Base-by-base conservation (phyloP, 164 flowering plant genomes). In the Santalum album region DNA sequence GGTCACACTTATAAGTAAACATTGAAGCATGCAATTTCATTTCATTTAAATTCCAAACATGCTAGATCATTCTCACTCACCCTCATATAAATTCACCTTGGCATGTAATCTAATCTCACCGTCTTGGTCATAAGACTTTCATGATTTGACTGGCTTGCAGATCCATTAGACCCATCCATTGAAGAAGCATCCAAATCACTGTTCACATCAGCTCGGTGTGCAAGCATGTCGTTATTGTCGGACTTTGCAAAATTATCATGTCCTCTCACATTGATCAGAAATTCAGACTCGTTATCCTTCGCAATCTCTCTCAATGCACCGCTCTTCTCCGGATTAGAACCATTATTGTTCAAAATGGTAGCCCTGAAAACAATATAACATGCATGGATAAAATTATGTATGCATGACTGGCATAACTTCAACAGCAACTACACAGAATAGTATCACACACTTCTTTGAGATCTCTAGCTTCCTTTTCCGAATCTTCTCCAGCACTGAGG, bases 401-500 rank as follows among this genome's bases (percentile, higher is more conserved):
- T 26, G n/a, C 11, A 40, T 16, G 6, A 39, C 50, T 29, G 34
- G 9, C 9, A 16, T 6, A 43, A 38, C 24, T n/a, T 34, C 27
- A 17, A 38, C 17, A 19, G 10, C 29, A 43, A 24, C 15, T 20
- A 12, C 44, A 16, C 6, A 22, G 46, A 36, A 27, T 3, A 19
- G 25, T 18, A 50, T 25, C 16, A 59, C 87, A 53, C 63, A 91
- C 95, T 66, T 81, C 42, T 70, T 84, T 22, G 71, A 73, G 39
- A 92, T 38, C 61, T 92, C 89, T 25, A 69, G 73, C 72, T 83
- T 92, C 56, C 98, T 74, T 60, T 69, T 70, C 29, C 92, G 72
- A 24, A 92, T 92, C 74, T 84, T 88, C 70, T 84, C 89, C 66
- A 89, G 49, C 36, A 92, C 64, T 1, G 91, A 86, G 27, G 95